Evolutionary conservation across 169 alveolate genomes (phyloP).

Genomic region (Plasmodium relictum): DNA sequence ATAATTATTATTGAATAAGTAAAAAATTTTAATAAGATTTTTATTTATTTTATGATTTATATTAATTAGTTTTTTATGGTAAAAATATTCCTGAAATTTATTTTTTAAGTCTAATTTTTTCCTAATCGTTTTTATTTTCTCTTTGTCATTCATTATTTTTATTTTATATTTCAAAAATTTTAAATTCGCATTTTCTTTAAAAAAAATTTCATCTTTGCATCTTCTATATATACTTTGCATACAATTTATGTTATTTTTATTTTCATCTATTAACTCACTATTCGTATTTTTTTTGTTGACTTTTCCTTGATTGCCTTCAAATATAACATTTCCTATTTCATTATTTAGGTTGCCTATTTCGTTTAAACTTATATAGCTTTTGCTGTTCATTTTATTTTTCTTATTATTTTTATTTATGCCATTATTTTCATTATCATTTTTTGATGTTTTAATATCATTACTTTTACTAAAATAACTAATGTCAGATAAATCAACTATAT

Average conservation of each 20-base stretch:
- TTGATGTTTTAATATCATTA: no score
- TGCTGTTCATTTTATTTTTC: no score
- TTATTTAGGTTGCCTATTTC: no score
- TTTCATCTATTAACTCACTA: no score
- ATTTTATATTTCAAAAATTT: slow-evolving; percentile 29
- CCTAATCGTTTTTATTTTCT: neutral
- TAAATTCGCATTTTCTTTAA: neutral
- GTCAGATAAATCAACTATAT: no score
- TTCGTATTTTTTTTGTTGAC: no score
- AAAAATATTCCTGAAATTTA: slow-evolving; percentile 55
- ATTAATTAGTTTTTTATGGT: slow-evolving; percentile 65
- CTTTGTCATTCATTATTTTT: slow-evolving; percentile 8
- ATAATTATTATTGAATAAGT: slow-evolving; percentile 47
- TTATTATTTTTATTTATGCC: no score
- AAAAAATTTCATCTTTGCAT: neutral
- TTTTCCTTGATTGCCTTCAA: no score
- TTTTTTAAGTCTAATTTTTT: slow-evolving; percentile 17
- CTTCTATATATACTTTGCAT: neutral
- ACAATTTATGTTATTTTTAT: neutral
- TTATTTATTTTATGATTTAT: slow-evolving; percentile 62
- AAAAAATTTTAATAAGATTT: slow-evolving; percentile 39
- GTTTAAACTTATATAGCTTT: no score
- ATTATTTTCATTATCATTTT: no score
- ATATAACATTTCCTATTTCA: no score
- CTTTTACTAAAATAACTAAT: no score